These are phyloP conservation scores for Macrolepiota dolichaula DNA, from an alignment of 768 basidiomycete species.

Conservation along the genomic window DNA sequence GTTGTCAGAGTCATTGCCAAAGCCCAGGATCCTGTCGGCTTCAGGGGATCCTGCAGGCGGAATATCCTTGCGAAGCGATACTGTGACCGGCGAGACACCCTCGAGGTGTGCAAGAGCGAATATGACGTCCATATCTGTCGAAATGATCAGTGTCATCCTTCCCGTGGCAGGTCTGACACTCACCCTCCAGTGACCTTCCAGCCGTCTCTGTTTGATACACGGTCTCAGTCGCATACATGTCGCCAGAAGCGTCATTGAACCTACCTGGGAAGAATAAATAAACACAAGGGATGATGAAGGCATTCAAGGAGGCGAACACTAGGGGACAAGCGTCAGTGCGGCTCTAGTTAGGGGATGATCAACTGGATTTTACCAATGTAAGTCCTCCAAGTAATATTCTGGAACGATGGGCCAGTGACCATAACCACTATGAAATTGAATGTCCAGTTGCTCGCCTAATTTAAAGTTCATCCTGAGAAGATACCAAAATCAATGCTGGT, in stretches of 20 bases:
- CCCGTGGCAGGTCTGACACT: background rate
- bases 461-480: background rate
- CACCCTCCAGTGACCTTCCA: constrained; percentile 53
- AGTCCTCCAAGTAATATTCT: constrained; percentile 55
- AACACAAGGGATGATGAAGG: constrained; percentile 52
- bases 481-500: background rate
- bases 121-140: constrained; percentile 41
- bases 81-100: constrained; percentile 38
- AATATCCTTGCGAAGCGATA: constrained; percentile 41
- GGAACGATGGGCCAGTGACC: constrained; percentile 59
- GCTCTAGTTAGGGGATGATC: background rate
- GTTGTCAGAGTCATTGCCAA: constrained; percentile 18
- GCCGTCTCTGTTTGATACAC: constrained; percentile 41
- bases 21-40: constrained; percentile 40
- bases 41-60: constrained; percentile 41
- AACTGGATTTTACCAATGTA: constrained; percentile 42
- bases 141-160: background rate
- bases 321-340: background rate
- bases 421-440: constrained; percentile 62
- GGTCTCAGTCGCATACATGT: background rate
- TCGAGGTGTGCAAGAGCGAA: constrained; percentile 44
- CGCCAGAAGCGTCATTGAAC: background rate
- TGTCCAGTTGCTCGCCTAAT: constrained; percentile 46
- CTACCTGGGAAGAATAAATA: constrained; percentile 54
- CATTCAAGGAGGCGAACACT: constrained; percentile 56